phyloP scores from a whole-genome alignment of 1,284 basidiomycete species.

The Tylopilus sp. region DNA sequence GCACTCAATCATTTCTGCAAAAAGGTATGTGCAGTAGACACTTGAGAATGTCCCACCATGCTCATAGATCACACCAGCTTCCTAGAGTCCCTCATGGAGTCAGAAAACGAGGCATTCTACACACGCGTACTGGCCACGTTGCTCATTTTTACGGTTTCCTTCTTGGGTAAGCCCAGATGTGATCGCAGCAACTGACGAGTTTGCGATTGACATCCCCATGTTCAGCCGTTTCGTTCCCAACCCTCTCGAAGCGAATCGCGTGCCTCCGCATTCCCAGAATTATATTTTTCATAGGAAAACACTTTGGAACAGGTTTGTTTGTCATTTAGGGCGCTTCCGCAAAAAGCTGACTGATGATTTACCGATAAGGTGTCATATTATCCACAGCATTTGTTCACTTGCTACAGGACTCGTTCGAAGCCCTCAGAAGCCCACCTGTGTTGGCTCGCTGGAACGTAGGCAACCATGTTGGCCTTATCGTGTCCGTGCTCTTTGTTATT shows the following conservation, averaged over 20 bases:
- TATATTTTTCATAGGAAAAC: conserved; percentile 79
- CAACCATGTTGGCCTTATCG: conserved; percentile 69
- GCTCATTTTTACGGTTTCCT: conserved; percentile 52
- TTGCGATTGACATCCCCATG: conserved; percentile 4
- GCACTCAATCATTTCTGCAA: not conserved
- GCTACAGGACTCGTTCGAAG: conserved; percentile 74
- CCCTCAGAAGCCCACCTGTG: conserved; percentile 57
- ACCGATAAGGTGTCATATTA: conserved; percentile 67
- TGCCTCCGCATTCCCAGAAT: conserved; percentile 66
- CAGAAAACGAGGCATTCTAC: conserved; percentile 17
- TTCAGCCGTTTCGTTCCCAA: conserved; percentile 73
- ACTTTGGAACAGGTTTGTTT: conserved; percentile 74
- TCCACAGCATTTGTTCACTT: conserved; percentile 81
- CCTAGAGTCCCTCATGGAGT: conserved; percentile 4
- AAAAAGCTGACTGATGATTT: conserved; percentile 3
- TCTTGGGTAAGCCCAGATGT: conserved; percentile 40
- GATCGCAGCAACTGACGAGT: not conserved
- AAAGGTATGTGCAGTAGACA: conserved; percentile 8
- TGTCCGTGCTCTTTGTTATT: conserved; percentile 55
- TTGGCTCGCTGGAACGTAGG: conserved; percentile 55
- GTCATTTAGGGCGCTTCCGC: not conserved
- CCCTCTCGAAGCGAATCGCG: conserved; percentile 60
- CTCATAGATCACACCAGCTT: conserved; percentile 1
- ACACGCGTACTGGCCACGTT: conserved; percentile 44
- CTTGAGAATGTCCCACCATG: not conserved